A percentile compares a stretch with the other conserved stretches of the same genome.
Conservation (phyloP, 2,329 filamentous ascomycete species). For the Dactylellina haptotyla region DNA sequence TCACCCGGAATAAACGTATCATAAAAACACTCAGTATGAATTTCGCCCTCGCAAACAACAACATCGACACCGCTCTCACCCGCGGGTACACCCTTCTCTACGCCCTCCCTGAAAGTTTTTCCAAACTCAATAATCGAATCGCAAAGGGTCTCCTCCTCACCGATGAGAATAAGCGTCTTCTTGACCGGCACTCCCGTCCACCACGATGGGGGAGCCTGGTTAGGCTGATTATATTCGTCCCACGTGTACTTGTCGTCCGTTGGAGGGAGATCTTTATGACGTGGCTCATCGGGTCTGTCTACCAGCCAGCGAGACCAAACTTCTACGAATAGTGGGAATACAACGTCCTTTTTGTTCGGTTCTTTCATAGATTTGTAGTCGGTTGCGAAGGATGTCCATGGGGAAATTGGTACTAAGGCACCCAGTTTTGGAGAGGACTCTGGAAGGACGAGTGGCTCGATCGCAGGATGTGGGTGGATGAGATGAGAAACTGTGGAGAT, state of each 20-base stretch:
- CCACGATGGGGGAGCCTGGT: constrained; percentile 66
- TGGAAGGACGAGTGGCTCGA: constrained; percentile 61
- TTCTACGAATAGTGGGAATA: constrained; percentile 62
- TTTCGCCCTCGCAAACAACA: constrained; percentile 50
- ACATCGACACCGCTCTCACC: constrained; percentile 18
- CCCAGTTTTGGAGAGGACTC: constrained; percentile 63
- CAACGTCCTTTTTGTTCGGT: constrained; percentile 67
- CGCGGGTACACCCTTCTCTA: constrained; percentile 42
- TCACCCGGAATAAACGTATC: constrained; percentile 31
- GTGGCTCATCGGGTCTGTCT: constrained; percentile 58
- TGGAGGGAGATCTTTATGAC: constrained; percentile 25
- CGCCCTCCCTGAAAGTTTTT: constrained; percentile 62
- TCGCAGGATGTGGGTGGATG: constrained; percentile 68
- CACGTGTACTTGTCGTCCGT: constrained; percentile 53
- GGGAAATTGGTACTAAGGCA: constrained; percentile 68
- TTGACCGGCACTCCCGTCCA: constrained; percentile 66
- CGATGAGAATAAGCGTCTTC: constrained; percentile 67
- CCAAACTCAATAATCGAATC: constrained; percentile 68
- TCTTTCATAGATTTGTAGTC: constrained; percentile 62
- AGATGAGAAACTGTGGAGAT: constrained; percentile 66
- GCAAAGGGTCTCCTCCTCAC: constrained; percentile 68
- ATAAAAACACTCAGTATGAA: constrained; percentile 53
- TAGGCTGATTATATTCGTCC: constrained; percentile 69
- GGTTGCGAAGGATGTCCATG: constrained; percentile 69
- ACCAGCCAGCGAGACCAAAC: constrained; percentile 67